Evolutionary conservation across 768 basidiomycete species (phyloP), one percentile per base, ranked within the genome.

Genomic region (Sarcodon sp.): DNA sequence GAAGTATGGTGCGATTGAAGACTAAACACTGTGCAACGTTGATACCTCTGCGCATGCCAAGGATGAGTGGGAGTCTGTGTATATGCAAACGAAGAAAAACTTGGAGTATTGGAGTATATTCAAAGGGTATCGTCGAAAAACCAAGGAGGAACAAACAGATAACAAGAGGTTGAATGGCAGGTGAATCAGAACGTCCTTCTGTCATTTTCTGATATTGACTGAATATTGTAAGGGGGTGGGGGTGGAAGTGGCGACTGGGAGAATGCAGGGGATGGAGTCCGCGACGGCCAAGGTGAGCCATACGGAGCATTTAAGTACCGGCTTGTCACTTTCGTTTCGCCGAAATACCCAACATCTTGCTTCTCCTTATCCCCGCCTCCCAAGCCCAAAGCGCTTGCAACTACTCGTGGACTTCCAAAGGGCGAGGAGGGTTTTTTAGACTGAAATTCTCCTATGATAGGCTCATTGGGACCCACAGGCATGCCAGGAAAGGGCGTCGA

Each of bases 381-480:
- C 56, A 66, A 7, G 56, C 69, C 38, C 39, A 79, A 67, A 8
- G 76, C 72, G 49, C 67, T 69, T 8, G 75, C 72, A 50, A 77
- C 65, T 16, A 67, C 68, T 37, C 68, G 69, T 3, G 75, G 72
- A 51, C 69, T 76, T 16, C 69, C 71, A 52, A 75, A 75, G 4
- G 73, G 66, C 18, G 70, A 69, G 6, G 62, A 55, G 35, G 67
- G 66, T 55, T 68, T 73, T 56, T 66, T 67, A 32, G 50, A 59
- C 36, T 66, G 56, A 52, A 80, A 75, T 47, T 80, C 73, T 12
- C 80, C 80, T 3, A 82, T 64, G 50, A 83, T 80, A 18, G 77
- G 77, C 48, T 72, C 73, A 50, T 71, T 69, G 43, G 71, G 64
- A 45, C 67, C 64, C 41, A 76, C 58, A 7, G 76, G 70, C 1